phyloP scores from a whole-genome alignment of 352 stramenopile genomes.

The Phytopythium delawarense region DNA sequence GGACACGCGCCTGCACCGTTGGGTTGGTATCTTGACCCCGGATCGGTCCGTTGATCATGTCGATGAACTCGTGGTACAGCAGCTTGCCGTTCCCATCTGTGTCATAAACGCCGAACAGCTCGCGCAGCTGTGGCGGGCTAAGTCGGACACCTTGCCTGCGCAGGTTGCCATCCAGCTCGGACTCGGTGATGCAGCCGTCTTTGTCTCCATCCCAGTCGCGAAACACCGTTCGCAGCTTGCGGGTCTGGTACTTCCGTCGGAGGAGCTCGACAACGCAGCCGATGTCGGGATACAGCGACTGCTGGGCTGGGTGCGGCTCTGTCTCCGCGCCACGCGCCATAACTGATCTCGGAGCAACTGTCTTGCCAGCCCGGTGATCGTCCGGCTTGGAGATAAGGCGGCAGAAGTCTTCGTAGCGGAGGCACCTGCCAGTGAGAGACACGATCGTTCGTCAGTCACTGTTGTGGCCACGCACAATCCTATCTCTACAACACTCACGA shows the following conservation, averaged over 20 bases:
- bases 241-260: conserved; percentile 42
- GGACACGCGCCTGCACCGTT: not conserved
- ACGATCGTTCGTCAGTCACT: conserved; percentile 2
- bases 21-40: not conserved
- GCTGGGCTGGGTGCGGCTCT: conserved; percentile 9
- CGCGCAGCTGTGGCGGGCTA: conserved; percentile 24
- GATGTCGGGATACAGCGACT: conserved; percentile 26
- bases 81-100: conserved; percentile 33
- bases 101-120: conserved; percentile 40
- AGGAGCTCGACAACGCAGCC: conserved; percentile 37
- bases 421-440: conserved; percentile 16
- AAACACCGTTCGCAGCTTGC: conserved; percentile 39
- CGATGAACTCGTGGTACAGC: conserved; percentile 43
- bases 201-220: conserved; percentile 60
- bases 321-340: not conserved
- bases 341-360: not conserved
- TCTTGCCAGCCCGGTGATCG: conserved; percentile 1
- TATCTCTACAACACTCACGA: conserved; percentile 16
- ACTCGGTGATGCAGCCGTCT: conserved; percentile 37
- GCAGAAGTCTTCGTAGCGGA: conserved; percentile 51
- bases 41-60: conserved; percentile 3
- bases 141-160: conserved; percentile 37
- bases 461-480: not conserved
- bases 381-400: conserved; percentile 21
- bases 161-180: conserved; percentile 44